phyloP scores from a whole-genome alignment of 176 grass and related monocot species.

The Oryza glumipatula region DNA sequence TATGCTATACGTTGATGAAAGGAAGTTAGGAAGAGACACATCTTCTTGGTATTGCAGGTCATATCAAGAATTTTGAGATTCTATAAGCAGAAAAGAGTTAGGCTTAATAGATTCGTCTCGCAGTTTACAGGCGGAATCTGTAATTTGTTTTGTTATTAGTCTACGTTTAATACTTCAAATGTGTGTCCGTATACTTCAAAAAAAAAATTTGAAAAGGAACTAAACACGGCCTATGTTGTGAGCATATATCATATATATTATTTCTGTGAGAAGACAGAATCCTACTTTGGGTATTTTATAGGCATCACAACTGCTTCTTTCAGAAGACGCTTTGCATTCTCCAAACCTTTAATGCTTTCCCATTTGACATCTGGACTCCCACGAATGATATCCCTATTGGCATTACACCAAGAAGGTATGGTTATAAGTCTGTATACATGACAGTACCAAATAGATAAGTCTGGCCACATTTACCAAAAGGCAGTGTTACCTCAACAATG shows the following conservation, averaged over 20 bases:
- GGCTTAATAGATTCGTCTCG: no score
- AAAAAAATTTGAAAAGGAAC: no score
- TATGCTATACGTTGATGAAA: conserved; percentile 1
- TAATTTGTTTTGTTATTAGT: no score
- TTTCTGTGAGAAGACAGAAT: conserved; percentile 29
- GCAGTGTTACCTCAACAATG: conserved; percentile 65
- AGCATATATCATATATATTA: conserved; percentile 4
- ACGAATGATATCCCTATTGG: conserved; percentile 80
- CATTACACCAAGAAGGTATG: conserved; percentile 22
- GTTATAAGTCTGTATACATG: conserved; percentile 12
- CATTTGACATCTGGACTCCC: conserved; percentile 97
- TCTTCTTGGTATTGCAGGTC: not conserved
- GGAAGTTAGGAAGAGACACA: not conserved
- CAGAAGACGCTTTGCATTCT: conserved; percentile 81
- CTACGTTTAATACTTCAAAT: no score
- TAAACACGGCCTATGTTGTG: not conserved
- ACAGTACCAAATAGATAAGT: conserved; percentile 16
- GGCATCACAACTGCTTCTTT: conserved; percentile 99
- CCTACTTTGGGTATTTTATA: conserved; percentile 98
- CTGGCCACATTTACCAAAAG: conserved; percentile 6
- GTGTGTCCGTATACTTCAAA: no score
- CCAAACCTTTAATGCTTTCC: conserved; percentile 98
- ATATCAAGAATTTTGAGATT: not conserved
- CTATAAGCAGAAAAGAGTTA: not conserved
- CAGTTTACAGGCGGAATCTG: no score